Evolutionary conservation across 805 yeast species (phyloP).

Genomic region (Torulaspora quercuum): DNA sequence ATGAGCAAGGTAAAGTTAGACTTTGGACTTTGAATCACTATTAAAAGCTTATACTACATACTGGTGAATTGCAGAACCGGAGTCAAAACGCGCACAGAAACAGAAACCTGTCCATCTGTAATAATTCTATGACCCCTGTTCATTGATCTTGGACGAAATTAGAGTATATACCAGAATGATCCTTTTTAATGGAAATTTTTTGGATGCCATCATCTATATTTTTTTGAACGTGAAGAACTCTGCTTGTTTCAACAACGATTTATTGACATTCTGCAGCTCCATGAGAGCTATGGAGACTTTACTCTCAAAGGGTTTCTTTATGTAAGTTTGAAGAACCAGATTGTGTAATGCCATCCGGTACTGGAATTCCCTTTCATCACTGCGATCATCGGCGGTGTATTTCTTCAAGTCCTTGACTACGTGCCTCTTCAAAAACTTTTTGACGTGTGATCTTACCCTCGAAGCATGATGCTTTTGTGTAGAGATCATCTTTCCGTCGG

Average conservation of each 20-base stretch:
- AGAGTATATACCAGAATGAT: too few relatives aligned
- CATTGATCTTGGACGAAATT: too few relatives aligned
- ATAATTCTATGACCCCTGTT: too few relatives aligned
- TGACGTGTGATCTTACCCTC: slow-evolving; percentile 22
- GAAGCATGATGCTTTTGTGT: slow-evolving; percentile 24
- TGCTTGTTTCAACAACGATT: slow-evolving; percentile 15
- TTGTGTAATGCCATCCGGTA: slow-evolving; percentile 13
- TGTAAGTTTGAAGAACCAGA: slow-evolving; percentile 12
- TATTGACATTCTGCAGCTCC: slow-evolving; percentile 14
- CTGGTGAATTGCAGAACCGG: slow-evolving; percentile 1
- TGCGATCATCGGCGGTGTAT: slow-evolving; percentile 16
- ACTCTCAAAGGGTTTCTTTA: slow-evolving; percentile 16
- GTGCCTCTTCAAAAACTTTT: slow-evolving; percentile 21
- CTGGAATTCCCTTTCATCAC: slow-evolving; percentile 10
- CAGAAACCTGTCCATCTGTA: too few relatives aligned
- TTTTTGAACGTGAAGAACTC: slow-evolving; percentile 18
- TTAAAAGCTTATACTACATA: slow-evolving; percentile 27
- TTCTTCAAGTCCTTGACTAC: slow-evolving; percentile 20
- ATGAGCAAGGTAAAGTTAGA: slow-evolving; percentile 85
- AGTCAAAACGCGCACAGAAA: too few relatives aligned
- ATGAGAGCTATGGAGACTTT: slow-evolving; percentile 16
- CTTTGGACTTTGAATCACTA: slow-evolving; percentile 88
- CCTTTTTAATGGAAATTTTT: too few relatives aligned
- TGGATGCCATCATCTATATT: slow-evolving; percentile 3
- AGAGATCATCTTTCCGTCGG: slow-evolving; percentile 23